Base-by-base conservation (phyloP, 768 basidiomycete genomes). In the Rhodosporidiobolus sp. region DNA sequence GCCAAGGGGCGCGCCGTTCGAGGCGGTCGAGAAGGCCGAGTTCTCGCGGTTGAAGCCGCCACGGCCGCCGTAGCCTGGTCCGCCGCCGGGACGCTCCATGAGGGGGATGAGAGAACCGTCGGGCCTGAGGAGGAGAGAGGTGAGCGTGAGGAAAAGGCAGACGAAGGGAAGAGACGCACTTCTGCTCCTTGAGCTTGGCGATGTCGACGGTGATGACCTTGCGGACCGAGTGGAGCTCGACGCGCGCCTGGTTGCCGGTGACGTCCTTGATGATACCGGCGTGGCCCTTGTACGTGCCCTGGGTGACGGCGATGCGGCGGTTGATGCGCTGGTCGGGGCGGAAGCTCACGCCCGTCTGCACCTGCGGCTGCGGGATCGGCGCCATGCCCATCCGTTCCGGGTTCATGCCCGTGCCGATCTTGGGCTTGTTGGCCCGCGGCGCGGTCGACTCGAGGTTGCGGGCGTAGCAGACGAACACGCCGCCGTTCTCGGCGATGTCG, bases 191-290 rank as follows among this genome's bases (percentile, higher is more conserved):
- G 55, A 76, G 69, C 34, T 50, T 46, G 20, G 52, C 70, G 30
- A 76, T 22, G 20, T 56, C 68, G 68, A 97, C 88, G 50, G 88
- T 89, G 69, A 99, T 88, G 30, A 94, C 84, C 81, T 92, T 94
- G 81, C 94, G 94, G 50, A 89, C 89, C 22, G 92, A 88, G 71
- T 86, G 84, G n/a, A 99, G 83, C 81, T 98, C 96, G 22, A 99
- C 93, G 53, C 96, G 87, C 3, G 90, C 91, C 67, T 88, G 84
- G 50, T 85, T 84, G 9, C 94, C 95, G 69, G 94, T 95, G 38
- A 93, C 91, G 79, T 98, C 96, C 82, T 94, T 97, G 84, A 98
- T 90, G 9, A 88, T 87, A 12, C 96, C 96, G 56, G 89, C 85
- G 77, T 94, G 90, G 22, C 93, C 91, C 81, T 99, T 99, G 79